A percentile compares a stretch with the other conserved stretches of the same genome.
Evolutionary conservation across 2,329 filamentous ascomycete species (phyloP).

Genomic region (Pseudopithomyces chartarum): DNA sequence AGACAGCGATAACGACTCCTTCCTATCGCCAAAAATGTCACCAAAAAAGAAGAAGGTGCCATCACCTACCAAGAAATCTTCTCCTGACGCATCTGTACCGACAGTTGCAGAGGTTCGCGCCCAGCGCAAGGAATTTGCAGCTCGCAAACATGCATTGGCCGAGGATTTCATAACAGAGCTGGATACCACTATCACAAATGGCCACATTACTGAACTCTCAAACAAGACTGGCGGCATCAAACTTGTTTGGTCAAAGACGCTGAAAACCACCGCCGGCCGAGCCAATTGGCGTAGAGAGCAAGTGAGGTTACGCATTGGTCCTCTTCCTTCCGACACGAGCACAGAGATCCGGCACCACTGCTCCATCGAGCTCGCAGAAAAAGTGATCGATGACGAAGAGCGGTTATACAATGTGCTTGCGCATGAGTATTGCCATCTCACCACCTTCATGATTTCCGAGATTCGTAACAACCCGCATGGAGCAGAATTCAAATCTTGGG

Average conservation of each 20-base stretch:
- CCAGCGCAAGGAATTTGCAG: constrained; percentile 63
- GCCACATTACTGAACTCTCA: constrained; percentile 63
- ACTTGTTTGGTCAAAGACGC: constrained; percentile 75
- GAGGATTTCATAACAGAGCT: constrained; percentile 69
- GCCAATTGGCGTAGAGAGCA: constrained; percentile 57
- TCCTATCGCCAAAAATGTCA: constrained; percentile 25
- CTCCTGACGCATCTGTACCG: constrained; percentile 7
- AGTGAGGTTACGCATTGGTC: constrained; percentile 39
- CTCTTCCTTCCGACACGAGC: constrained; percentile 26
- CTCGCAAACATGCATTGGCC: constrained; percentile 66
- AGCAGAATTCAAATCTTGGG: constrained; percentile 79
- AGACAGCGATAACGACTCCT: constrained; percentile 27
- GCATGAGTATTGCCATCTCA: constrained; percentile 94
- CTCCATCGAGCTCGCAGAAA: constrained; percentile 84
- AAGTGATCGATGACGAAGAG: constrained; percentile 76
- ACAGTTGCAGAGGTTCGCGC: constrained; percentile 30
- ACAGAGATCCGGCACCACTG: constrained; percentile 63
- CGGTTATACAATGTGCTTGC: constrained; percentile 89
- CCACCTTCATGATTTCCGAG: constrained; percentile 85
- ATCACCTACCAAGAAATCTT: constrained; percentile 17
- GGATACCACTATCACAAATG: constrained; percentile 67
- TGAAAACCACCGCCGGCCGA: constrained; percentile 76
- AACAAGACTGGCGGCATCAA: constrained; percentile 70
- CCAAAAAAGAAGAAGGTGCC: constrained; percentile 26
- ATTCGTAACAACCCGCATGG: constrained; percentile 81